These are phyloP conservation scores for Entomortierella chlamydospora DNA, from an alignment of 192 early-diverging fungal species.

Conservation along the genomic window DNA sequence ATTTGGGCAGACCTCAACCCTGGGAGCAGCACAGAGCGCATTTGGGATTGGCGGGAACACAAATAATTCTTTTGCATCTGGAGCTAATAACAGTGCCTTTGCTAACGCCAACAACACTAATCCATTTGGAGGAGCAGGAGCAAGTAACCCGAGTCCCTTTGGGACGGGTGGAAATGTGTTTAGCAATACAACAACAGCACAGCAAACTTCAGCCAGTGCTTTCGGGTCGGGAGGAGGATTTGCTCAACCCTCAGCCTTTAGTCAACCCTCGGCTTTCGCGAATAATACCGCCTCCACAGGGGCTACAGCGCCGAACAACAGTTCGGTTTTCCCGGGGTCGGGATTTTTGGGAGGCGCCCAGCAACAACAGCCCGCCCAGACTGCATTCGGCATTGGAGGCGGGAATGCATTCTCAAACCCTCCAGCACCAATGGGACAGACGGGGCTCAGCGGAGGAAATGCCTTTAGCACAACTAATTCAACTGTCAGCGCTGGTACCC, in stretches of 20 bases:
- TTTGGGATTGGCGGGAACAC: slow-evolving; percentile 13
- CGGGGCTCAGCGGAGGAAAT: not conserved
- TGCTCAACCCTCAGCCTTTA: slow-evolving; percentile 25
- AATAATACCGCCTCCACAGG: too few relatives aligned
- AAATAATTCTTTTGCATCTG: not conserved
- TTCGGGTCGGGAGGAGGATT: slow-evolving; percentile 40
- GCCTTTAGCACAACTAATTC: not conserved
- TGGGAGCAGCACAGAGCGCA: slow-evolving; percentile 9
- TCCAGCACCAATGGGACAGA: not conserved
- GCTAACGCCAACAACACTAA: too few relatives aligned
- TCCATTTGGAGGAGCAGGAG: too few relatives aligned
- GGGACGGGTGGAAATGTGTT: slow-evolving; percentile 21
- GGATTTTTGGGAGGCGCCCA: not conserved
- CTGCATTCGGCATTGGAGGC: slow-evolving; percentile 5
- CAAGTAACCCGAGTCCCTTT: slow-evolving; percentile 7
- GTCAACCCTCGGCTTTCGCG: slow-evolving; percentile 4
- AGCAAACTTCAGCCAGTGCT: slow-evolving; percentile 6
- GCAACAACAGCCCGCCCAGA: slow-evolving; percentile 13
- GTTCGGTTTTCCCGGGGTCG: slow-evolving; percentile 16
- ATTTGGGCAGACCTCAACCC: slow-evolving; percentile 14
- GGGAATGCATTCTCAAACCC: not conserved
- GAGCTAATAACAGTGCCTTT: not conserved
- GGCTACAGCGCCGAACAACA: not conserved
- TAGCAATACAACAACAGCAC: not conserved
- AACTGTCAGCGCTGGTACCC: not conserved